These are phyloP conservation scores for Exophiala dermatitidis DNA, from an alignment of 2,329 filamentous ascomycete species.

Conservation along the genomic window DNA sequence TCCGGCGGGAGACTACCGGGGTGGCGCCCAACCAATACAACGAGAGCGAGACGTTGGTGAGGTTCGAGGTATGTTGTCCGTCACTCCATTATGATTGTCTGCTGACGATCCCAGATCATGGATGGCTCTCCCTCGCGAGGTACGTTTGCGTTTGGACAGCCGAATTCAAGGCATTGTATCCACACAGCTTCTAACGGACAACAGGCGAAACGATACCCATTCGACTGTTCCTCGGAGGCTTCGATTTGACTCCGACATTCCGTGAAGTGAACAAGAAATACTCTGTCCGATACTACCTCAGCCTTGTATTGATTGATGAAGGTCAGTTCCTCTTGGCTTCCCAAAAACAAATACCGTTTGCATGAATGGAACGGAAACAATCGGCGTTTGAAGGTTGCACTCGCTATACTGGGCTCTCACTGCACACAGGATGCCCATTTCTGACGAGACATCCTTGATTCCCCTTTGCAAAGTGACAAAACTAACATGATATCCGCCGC, in stretches of 20 bases:
- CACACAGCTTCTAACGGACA: slow-evolving; percentile 4
- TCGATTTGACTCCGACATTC: slow-evolving; percentile 96
- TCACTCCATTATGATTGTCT: slow-evolving; percentile 7
- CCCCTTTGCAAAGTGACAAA: too few relatives aligned
- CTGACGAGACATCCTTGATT: too few relatives aligned
- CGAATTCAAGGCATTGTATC: background rate
- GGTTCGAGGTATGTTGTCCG: slow-evolving; percentile 67
- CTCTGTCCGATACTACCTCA: slow-evolving; percentile 95
- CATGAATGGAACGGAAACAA: background rate
- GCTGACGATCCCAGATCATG: slow-evolving; percentile 65
- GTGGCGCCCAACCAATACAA: slow-evolving; percentile 98
- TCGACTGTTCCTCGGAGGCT: slow-evolving; percentile 90
- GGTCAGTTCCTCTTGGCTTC: slow-evolving; percentile 45
- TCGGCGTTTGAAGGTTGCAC: slow-evolving; percentile 31
- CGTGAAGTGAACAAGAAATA: slow-evolving; percentile 99
- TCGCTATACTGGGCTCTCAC: too few relatives aligned
- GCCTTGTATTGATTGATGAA: slow-evolving; percentile 91
- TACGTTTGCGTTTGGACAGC: slow-evolving; percentile 37
- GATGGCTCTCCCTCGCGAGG: slow-evolving; percentile 95
- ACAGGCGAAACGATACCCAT: slow-evolving; percentile 87
- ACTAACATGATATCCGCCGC: slow-evolving; percentile 2
- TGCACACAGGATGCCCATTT: too few relatives aligned
- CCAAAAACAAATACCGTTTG: background rate
- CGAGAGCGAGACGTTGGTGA: slow-evolving; percentile 93
- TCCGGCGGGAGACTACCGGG: slow-evolving; percentile 90